Conservation (phyloP, 129 eudicot species). For the Flaveria ramosissima region DNA sequence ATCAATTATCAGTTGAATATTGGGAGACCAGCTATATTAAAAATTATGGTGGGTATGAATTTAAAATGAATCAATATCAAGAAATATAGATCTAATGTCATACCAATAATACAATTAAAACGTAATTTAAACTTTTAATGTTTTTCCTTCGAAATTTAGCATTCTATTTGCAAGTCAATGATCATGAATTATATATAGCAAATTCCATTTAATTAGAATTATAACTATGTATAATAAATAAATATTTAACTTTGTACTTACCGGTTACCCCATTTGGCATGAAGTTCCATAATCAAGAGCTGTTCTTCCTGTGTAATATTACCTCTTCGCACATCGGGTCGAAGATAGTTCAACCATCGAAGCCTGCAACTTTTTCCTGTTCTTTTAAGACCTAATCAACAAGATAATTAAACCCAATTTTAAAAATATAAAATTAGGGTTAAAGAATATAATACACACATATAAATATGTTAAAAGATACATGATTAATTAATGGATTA, state of each 20-base stretch:
- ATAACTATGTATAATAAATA: no score
- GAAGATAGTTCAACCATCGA: constrained; percentile 87
- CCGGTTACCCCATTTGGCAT: constrained; percentile 98
- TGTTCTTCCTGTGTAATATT: constrained; percentile 92
- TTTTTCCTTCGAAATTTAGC: neutral
- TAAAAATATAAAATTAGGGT: neutral
- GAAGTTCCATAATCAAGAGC: constrained; percentile 84
- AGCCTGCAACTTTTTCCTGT: constrained; percentile 96
- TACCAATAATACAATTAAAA: neutral
- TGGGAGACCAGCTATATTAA: neutral
- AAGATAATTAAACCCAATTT: neutral
- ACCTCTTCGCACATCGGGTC: constrained; percentile 95
- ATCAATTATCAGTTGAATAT: neutral
- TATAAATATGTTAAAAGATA: no score
- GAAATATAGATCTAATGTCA: neutral
- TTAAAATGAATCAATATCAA: neutral
- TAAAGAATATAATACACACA: neutral
- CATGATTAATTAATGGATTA: neutral
- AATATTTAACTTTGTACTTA: constrained; percentile 11
- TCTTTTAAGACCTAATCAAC: constrained; percentile 70
- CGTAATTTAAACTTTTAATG: neutral
- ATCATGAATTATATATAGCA: neutral
- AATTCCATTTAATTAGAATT: neutral
- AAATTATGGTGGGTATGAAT: no score
- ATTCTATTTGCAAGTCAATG: neutral